These are phyloP conservation scores for Cyanidiococcus yangmingshanensis DNA, from an alignment of 23 red algal species.

Conservation along the genomic window DNA sequence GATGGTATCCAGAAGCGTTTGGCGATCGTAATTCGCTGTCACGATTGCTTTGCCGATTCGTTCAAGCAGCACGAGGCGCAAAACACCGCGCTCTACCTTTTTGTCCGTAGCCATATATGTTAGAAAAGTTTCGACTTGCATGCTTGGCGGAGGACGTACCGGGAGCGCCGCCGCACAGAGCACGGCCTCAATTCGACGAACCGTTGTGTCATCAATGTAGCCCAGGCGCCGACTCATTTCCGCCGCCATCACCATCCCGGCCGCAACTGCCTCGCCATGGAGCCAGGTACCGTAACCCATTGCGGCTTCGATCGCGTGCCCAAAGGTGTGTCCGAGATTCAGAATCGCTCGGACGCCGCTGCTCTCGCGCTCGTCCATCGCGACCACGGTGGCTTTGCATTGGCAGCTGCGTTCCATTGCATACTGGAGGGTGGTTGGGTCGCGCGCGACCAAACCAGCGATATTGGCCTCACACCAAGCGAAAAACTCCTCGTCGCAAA, in stretches of 20 bases:
- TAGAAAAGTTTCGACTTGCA: constrained; percentile 86
- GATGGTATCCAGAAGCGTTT: constrained; percentile 77
- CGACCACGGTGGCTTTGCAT: constrained; percentile 74
- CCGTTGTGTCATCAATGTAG: constrained; percentile 30
- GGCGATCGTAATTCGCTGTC: constrained; percentile 52
- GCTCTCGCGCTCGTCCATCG: constrained; percentile 65
- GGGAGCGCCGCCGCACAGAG: constrained; percentile 46
- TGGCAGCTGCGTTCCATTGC: constrained; percentile 65
- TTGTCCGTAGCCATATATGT: constrained; percentile 91
- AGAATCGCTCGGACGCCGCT: constrained; percentile 69
- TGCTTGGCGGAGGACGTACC: constrained; percentile 58
- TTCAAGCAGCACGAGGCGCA: constrained; percentile 65
- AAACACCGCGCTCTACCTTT: constrained; percentile 61
- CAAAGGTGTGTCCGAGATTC: constrained; percentile 94
- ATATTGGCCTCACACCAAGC: constrained; percentile 75
- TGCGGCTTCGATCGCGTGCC: constrained; percentile 87
- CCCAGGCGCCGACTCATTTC: constrained; percentile 78
- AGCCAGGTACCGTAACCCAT: constrained; percentile 78
- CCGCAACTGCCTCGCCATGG: constrained; percentile 89
- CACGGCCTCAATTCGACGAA: constrained; percentile 43
- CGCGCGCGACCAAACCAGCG: constrained; percentile 33
- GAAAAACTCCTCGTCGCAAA: constrained; percentile 69
- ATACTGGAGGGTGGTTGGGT: constrained; percentile 54
- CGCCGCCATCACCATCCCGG: constrained; percentile 90
- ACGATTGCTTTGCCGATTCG: constrained; percentile 60